Base-by-base conservation (phyloP, 345 rosid genomes). In the Durio zibethinus region DNA sequence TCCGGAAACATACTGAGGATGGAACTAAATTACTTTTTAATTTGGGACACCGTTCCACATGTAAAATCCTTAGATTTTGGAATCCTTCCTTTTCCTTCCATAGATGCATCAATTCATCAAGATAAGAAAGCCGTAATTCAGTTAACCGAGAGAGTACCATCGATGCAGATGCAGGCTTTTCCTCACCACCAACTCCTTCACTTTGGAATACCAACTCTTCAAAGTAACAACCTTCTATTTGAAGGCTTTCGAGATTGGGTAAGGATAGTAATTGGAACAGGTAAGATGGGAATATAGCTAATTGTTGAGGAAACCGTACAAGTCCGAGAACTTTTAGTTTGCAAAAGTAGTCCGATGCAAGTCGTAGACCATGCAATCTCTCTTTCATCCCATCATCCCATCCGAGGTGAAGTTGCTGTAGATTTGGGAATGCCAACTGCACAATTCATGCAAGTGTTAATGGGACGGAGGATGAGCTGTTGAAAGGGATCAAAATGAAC, bases 231-330 rank as follows among this genome's bases (percentile, higher is more conserved):
- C 1, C 0, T 0, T 2, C 0, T 38, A 65, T 65, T n/a, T 65
- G 31, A 4, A 65, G 48, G 0, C 16, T 38, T 38, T 40, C 12
- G 42, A 65, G 71, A 38, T 65, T 65, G 48, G 71, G 71, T 1
- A 65, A 40, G 29, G 48, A 38, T n/a, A 65, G 42, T n/a, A 38
- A 59, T 14, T 59, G 63, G 16, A 59, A 11, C 2, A 59, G 23
- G 71, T 65, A 65, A n/a, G 50, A 65, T 65, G 48, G 71, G 48
- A 65, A n/a, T 65, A 65, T 61, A 1, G 23, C 3, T 20, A 11
- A 25, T 59, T 25, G 2, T 2, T 2, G 1, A 25, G 63, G 33
- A 25, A 1, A 25, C 0, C 0, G 0, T 0, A 0, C 0, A 25
- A 59, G 35, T 3, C 0, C 0, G 18, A 59, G 18, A 59, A 4